These are phyloP conservation scores for Cymbopogon citratus DNA, from an alignment of 176 grass and related monocot species.

Conservation along the genomic window DNA sequence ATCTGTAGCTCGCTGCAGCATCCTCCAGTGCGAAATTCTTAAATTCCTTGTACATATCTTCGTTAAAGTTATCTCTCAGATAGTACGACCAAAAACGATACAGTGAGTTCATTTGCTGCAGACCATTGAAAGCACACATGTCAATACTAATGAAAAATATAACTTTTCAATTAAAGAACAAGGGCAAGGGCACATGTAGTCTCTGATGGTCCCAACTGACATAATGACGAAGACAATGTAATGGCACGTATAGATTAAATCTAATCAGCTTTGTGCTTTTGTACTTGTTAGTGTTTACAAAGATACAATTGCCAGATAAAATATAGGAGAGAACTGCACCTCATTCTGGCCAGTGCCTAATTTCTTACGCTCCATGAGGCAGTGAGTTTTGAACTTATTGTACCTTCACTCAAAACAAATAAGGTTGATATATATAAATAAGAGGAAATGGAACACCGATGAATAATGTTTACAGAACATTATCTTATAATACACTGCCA, in stretches of 20 bases:
- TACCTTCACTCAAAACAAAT: constrained; percentile 67
- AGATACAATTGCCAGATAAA: neutral
- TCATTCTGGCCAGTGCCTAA: constrained; percentile 84
- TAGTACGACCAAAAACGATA: constrained; percentile 99
- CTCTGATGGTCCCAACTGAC: neutral
- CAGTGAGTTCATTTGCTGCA: constrained; percentile 99
- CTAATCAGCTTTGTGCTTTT: neutral
- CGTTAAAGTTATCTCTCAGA: constrained; percentile 88
- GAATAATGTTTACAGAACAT: neutral
- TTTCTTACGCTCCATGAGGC: constrained; percentile 86
- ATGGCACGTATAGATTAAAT: neutral
- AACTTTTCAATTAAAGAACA: neutral
- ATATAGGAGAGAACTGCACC: constrained; percentile 37
- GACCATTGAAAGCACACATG: constrained; percentile 7
- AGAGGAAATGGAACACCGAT: constrained; percentile 5
- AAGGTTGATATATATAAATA: constrained; percentile 23
- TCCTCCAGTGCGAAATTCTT: constrained; percentile 80
- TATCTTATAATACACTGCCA: neutral
- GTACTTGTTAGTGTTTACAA: neutral
- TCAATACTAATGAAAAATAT: neutral
- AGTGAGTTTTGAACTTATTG: constrained; percentile 85
- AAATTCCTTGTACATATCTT: constrained; percentile 91
- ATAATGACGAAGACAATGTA: constrained; percentile 21
- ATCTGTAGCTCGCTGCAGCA: constrained; percentile 80
- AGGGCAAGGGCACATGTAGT: neutral